phyloP scores from a whole-genome alignment of 2,329 filamentous ascomycete genomes.

The Cordyceps javanica region DNA sequence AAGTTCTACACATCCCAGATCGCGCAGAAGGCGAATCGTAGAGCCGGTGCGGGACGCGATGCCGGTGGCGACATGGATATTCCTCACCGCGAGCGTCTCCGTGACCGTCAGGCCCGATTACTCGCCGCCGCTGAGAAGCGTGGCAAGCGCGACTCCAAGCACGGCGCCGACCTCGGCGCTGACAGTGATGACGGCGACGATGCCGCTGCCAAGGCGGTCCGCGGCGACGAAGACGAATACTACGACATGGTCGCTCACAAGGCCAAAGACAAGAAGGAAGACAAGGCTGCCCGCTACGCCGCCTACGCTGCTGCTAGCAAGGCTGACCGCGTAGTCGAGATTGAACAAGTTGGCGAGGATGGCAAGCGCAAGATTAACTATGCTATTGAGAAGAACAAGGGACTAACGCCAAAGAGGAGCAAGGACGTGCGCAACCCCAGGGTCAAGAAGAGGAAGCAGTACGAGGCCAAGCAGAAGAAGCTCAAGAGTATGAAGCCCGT shows the following conservation, averaged over 20 bases:
- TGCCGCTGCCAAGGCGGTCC: conserved; percentile 42
- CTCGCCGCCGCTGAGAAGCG: conserved; percentile 84
- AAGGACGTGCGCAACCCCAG: conserved; percentile 93
- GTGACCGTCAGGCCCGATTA: conserved; percentile 78
- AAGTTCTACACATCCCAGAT: conserved; percentile 99
- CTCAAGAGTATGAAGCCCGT: conserved; percentile 76
- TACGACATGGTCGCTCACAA: conserved; percentile 79
- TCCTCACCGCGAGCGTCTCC: conserved; percentile 81
- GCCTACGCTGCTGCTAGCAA: conserved; percentile 57
- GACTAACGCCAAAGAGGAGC: conserved; percentile 78
- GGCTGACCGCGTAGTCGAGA: conserved; percentile 55
- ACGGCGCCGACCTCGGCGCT: conserved; percentile 61
- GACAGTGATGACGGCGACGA: conserved; percentile 65
- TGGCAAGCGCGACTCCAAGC: conserved; percentile 58
- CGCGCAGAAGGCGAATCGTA: conserved; percentile 86
- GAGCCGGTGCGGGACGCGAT: conserved; percentile 64
- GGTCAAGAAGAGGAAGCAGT: conserved; percentile 98
- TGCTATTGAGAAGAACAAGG: conserved; percentile 96
- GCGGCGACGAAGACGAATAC: conserved; percentile 65
- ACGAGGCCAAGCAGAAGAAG: conserved; percentile 96
- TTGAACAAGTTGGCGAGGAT: conserved; percentile 67
- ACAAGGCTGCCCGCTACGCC: conserved; percentile 55
- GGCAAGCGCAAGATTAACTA: conserved; percentile 92
- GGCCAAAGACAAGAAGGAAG: conserved; percentile 65
- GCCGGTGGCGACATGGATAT: conserved; percentile 76